Conservation (phyloP, 2,329 filamentous ascomycete species). For the Sclerotinia subarctica region DNA sequence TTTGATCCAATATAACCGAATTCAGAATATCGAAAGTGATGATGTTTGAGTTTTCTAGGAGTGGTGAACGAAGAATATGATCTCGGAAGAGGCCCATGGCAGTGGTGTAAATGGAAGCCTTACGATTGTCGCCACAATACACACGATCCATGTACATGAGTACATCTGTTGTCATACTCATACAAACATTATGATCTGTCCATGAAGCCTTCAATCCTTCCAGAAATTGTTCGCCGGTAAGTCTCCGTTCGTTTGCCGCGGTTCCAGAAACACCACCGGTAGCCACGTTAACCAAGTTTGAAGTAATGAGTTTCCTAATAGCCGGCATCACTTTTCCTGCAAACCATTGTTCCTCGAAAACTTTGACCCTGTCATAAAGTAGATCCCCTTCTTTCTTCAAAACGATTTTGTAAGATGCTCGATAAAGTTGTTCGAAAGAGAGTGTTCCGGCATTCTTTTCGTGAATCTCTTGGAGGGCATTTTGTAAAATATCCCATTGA, state of each 20-base stretch:
- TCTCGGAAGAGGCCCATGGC: constrained; percentile 88
- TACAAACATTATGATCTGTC: constrained; percentile 86
- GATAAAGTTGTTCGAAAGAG: constrained; percentile 94
- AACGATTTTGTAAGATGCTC: constrained; percentile 90
- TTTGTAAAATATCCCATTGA: constrained; percentile 73
- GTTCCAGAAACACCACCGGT: constrained; percentile 55
- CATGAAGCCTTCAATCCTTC: constrained; percentile 72
- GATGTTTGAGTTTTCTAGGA: constrained; percentile 45
- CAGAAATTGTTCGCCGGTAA: constrained; percentile 80
- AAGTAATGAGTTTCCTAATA: constrained; percentile 69
- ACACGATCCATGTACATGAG: constrained; percentile 97
- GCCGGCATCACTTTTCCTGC: constrained; percentile 65
- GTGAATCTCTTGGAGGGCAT: constrained; percentile 83
- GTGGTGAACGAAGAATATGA: constrained; percentile 66
- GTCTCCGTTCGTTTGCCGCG: constrained; percentile 73
- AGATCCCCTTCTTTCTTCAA: constrained; percentile 79
- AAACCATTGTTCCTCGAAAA: constrained; percentile 82
- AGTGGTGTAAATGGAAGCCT: constrained; percentile 76
- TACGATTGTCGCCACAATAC: constrained; percentile 68
- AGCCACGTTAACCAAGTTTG: constrained; percentile 59
- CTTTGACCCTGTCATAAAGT: constrained; percentile 76
- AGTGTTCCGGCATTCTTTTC: constrained; percentile 84
- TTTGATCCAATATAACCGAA: constrained; percentile 81
- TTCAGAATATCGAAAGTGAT: constrained; percentile 73
- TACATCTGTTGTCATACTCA: constrained; percentile 96